phyloP scores from a whole-genome alignment of 257 asterid genomes.

The Solanum arcanum region DNA sequence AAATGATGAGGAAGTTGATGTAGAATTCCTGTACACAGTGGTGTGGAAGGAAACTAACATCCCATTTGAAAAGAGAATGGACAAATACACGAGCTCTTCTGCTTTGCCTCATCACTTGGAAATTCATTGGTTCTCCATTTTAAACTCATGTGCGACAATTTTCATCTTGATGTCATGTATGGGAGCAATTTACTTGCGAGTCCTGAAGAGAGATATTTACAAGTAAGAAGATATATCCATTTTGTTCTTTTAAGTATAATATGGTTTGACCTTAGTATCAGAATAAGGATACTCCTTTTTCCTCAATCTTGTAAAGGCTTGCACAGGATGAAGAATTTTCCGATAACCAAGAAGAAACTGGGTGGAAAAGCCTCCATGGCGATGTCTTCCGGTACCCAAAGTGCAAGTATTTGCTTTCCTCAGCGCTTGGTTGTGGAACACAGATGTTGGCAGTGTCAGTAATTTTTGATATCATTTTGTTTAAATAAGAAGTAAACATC shows the following conservation, averaged over 20 bases:
- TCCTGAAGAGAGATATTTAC: slow-evolving; percentile 13
- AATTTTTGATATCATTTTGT: not conserved
- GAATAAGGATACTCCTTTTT: not conserved
- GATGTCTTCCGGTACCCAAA: slow-evolving; percentile 19
- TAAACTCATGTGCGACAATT: not conserved
- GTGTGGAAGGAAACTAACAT: not conserved
- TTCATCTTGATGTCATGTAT: slow-evolving; percentile 3
- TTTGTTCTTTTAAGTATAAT: not conserved
- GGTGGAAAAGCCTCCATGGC: slow-evolving; percentile 20
- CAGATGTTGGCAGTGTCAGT: slow-evolving; percentile 14
- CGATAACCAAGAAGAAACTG: slow-evolving; percentile 17
- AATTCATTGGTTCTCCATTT: slow-evolving; percentile 1
- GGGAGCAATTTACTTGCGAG: slow-evolving; percentile 9
- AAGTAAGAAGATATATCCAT: not conserved
- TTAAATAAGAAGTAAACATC: not conserved
- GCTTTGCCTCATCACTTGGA: not conserved
- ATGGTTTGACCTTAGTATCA: not conserved
- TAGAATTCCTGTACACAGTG: slow-evolving; percentile 1
- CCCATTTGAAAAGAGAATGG: slow-evolving; percentile 10
- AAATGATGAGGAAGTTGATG: slow-evolving; percentile 1
- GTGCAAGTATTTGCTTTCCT: slow-evolving; percentile 7
- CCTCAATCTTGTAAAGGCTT: not conserved
- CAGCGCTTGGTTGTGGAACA: slow-evolving; percentile 16
- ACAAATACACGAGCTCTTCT: not conserved
- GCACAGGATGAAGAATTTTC: slow-evolving; percentile 14